Conservation (phyloP, 345 rosid genomes). For the Eucalyptus fibrosa region DNA sequence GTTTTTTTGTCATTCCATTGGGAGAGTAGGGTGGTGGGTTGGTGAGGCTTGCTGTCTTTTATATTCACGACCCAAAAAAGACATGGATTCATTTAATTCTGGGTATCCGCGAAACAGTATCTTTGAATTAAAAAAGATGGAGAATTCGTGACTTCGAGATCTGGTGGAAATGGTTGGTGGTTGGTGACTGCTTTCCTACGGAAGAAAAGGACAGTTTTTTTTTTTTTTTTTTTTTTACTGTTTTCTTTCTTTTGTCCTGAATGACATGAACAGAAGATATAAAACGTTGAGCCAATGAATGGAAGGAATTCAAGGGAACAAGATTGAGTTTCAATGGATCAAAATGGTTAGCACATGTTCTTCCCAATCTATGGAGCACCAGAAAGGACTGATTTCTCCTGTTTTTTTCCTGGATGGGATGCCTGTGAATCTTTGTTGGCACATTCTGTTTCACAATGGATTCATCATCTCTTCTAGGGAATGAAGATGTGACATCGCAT, state of each 20-base stretch:
- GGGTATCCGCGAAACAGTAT: background rate
- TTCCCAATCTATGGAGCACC: background rate
- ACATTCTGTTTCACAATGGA: constrained; percentile 35
- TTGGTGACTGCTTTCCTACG: constrained; percentile 13
- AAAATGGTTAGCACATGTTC: constrained; percentile 3
- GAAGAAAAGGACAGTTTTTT: constrained; percentile 17
- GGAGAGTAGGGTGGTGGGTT: background rate
- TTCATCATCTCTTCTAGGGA: constrained; percentile 31
- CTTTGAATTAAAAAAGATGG: background rate
- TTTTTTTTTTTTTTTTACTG: background rate
- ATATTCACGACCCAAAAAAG: background rate
- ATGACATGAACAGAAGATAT: background rate
- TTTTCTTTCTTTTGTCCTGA: background rate
- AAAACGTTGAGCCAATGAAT: constrained; percentile 7
- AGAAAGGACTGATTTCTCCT: background rate
- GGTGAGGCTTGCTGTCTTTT: constrained; percentile 12
- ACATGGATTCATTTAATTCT: background rate
- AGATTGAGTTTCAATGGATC: constrained; percentile 75
- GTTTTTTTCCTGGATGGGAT: background rate
- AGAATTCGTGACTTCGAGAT: background rate
- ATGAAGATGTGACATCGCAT: background rate
- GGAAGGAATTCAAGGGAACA: constrained; percentile 34
- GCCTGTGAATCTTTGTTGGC: constrained; percentile 37
- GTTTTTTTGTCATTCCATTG: background rate
- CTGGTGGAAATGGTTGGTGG: constrained; percentile 20